Conservation (phyloP, 2,329 filamentous ascomycete species). For the Stemphylium vesicarium region DNA sequence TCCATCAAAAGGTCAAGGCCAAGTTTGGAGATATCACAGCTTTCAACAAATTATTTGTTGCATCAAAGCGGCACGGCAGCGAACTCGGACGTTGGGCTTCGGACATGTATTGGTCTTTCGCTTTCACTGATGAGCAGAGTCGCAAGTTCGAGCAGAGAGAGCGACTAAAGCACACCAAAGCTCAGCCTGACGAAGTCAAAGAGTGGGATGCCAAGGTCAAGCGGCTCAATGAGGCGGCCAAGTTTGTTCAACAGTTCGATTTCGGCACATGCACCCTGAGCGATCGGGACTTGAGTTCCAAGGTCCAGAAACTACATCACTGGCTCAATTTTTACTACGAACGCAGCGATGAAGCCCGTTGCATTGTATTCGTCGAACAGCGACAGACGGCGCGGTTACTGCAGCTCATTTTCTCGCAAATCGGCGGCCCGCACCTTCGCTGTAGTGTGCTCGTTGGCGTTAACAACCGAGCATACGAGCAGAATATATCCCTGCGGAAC, state of each 20-base stretch:
- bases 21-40: conserved; percentile 59
- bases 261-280: conserved; percentile 53
- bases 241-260: conserved; percentile 60
- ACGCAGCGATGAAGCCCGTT: conserved; percentile 64
- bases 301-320: conserved; percentile 68
- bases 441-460: conserved; percentile 70
- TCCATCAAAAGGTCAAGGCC: conserved; percentile 65
- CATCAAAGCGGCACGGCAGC: conserved; percentile 64
- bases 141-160: conserved; percentile 66
- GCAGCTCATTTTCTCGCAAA: conserved; percentile 66
- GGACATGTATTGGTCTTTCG: conserved; percentile 78
- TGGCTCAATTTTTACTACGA: conserved; percentile 70
- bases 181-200: conserved; percentile 35
- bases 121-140: conserved; percentile 67
- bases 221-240: conserved; percentile 64
- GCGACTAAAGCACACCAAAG: conserved; percentile 48
- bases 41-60: conserved; percentile 65
- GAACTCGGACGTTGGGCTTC: conserved; percentile 84
- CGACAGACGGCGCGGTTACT: conserved; percentile 79
- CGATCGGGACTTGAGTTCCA: conserved; percentile 67
- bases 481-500: conserved; percentile 71
- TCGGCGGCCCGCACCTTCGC: conserved; percentile 65
- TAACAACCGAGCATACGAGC: conserved; percentile 59
- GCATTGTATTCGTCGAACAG: conserved; percentile 87
- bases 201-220: conserved; percentile 60